These are phyloP conservation scores for Lantana camara DNA, from an alignment of 257 asterid species.

Conservation along the genomic window DNA sequence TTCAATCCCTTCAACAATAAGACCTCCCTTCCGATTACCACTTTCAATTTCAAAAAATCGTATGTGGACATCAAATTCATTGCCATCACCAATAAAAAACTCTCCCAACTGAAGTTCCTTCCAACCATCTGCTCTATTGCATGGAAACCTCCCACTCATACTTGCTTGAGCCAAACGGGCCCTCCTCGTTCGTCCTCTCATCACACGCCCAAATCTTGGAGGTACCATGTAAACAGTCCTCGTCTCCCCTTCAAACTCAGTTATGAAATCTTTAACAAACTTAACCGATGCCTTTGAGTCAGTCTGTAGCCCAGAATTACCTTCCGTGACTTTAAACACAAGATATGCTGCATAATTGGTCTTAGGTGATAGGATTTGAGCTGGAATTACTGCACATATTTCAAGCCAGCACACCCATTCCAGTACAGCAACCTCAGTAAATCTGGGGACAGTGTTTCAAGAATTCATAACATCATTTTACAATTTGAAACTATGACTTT, in stretches of 20 bases:
- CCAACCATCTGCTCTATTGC: conserved; percentile 32
- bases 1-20: conserved; percentile 34
- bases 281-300: conserved; percentile 29
- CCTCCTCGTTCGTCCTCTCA: neutral
- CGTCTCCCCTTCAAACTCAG: neutral
- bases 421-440: conserved; percentile 55
- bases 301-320: conserved; percentile 19
- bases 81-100: conserved; percentile 28
- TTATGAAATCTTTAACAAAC: neutral
- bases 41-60: neutral
- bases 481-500: too few relatives aligned
- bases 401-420: conserved; percentile 48
- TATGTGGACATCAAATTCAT: conserved; percentile 15
- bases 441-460: conserved; percentile 32
- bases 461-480: too few relatives aligned
- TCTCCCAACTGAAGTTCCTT: conserved; percentile 39
- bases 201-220: neutral
- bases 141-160: neutral
- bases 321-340: conserved; percentile 22
- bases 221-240: conserved; percentile 8
- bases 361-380: conserved; percentile 24
- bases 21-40: conserved; percentile 9
- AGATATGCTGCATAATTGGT: conserved; percentile 35
- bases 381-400: conserved; percentile 28
- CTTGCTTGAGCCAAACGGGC: neutral